Percentiles rank a stretch among this genome's conserved stretches.
These are phyloP conservation scores for Eucalyptus curtisii DNA, from an alignment of 345 rosid species.

Conservation along the genomic window DNA sequence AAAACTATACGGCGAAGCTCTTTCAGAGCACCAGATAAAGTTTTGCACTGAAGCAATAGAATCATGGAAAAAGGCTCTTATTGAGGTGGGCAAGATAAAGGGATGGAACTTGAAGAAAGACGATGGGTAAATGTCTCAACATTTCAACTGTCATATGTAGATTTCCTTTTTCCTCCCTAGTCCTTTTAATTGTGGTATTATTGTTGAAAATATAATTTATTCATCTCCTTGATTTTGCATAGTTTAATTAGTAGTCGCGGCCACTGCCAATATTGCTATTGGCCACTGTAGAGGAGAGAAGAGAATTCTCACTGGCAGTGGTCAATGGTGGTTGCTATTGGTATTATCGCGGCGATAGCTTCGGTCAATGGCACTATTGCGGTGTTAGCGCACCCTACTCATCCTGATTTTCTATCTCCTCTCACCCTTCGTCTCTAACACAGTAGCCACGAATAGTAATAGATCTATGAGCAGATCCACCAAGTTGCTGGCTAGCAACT, in stretches of 20 bases:
- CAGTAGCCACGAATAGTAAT: no score
- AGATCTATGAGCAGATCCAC: no score
- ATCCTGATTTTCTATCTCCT: background rate
- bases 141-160: no score
- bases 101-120: background rate
- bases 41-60: background rate
- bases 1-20: background rate
- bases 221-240: background rate
- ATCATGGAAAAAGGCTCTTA: background rate
- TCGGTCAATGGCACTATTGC: background rate
- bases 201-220: background rate
- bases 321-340: background rate
- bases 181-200: background rate
- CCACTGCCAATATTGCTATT: no score
- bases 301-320: background rate
- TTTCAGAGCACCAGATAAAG: background rate
- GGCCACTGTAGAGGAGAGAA: background rate
- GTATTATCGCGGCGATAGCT: background rate
- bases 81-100: background rate
- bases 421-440: background rate
- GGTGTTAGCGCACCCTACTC: background rate
- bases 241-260: no score
- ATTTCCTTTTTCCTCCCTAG: no score
- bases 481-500: no score
- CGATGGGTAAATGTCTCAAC: background rate